Base-by-base conservation (phyloP, 1,139 yeast genomes). In the Suhomyces yuchorum region DNA sequence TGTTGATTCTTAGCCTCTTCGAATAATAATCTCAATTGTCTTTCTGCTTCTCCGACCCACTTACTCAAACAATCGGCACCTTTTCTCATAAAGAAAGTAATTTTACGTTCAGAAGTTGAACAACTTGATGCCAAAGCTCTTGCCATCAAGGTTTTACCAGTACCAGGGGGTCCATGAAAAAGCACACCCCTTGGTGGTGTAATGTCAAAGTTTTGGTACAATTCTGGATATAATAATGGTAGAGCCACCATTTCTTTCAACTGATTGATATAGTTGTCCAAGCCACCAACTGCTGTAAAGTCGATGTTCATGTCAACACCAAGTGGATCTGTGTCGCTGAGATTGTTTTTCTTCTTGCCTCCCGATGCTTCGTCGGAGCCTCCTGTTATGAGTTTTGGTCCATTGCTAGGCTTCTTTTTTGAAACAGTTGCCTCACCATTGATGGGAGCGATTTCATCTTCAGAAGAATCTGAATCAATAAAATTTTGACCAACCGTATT, bases 41-140 rank as follows among this genome's bases (percentile, higher is more conserved):
- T 79, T 68, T 93, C 99, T 6, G 99, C 98, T 68, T 93, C 99
- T 60, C 99, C 99, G 6, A 93, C 98, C 99, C 99, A 93, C 70
- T 95, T 95, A 46, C 97, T 88, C 57, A 93, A 73, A 66, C 96
- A 89, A 65, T 95, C 99, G 0, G 99, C 98, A 56, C 99, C 99
- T 66, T 95, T 95, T 55, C 99, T 77, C 99, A 95, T 95, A 67
- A 91, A 95, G 62, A 95, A 95, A 0, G 99, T 90, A 48, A 95
- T 92, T 59, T 93, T 93, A 51, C 87, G 74, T 39, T 80, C 79
- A 11, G 87, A 84, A 0, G 95, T 82, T 0, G 97, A 87, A 60
- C 97, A 92, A 56, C 96, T 87, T 1, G 98, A 93, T 1, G 99
- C 99, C 45, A 95, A 73, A 0, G 99, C 99, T 53, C 99, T 75